Percentiles rank a stretch among this genome's conserved stretches.
Conservation (phyloP, 441 rosid genomes). For the Bocquillonia castaneifolia region DNA sequence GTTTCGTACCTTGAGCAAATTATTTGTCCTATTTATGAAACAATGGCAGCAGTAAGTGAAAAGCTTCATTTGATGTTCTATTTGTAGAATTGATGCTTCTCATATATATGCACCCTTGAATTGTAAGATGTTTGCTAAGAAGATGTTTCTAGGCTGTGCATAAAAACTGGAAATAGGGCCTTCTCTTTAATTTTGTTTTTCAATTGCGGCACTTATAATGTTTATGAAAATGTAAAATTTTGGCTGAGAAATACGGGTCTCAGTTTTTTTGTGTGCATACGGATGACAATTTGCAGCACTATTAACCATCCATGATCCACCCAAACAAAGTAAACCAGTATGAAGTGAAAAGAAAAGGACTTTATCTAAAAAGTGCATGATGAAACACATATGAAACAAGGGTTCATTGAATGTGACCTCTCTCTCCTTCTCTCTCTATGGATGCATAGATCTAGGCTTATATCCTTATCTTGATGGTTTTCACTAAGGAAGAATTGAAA, state of each 20-base stretch:
- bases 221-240: neutral
- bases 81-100: neutral
- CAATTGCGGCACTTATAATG: neutral
- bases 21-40: conserved; percentile 69
- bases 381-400: neutral
- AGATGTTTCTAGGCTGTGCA: neutral
- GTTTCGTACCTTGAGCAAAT: conserved; percentile 79
- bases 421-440: too few relatives aligned
- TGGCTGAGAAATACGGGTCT: neutral
- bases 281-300: neutral
- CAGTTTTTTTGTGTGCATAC: neutral
- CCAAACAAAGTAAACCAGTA: neutral
- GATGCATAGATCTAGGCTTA: neutral
- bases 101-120: neutral
- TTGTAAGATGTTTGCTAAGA: conserved; percentile 3
- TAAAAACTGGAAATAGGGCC: neutral
- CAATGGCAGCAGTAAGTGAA: conserved; percentile 55
- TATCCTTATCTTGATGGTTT: neutral
- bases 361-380: neutral
- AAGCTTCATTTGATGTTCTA: neutral
- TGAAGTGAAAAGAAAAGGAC: neutral
- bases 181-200: neutral
- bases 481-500: neutral
- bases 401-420: neutral
- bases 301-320: neutral